Base-by-base conservation (phyloP, 345 rosid species). In the Luvunga scandens region DNA sequence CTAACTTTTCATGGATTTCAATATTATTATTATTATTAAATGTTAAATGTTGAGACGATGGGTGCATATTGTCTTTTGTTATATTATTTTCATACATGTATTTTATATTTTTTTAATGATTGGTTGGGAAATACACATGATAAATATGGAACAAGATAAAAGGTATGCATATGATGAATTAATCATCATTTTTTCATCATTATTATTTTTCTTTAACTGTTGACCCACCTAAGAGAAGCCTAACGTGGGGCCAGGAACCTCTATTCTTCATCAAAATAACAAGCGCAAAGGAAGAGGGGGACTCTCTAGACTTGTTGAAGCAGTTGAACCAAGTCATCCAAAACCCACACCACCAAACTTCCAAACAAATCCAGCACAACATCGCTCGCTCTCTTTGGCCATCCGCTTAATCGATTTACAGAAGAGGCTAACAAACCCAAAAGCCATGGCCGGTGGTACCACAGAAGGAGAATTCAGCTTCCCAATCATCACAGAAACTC, bases 381-480 rank as follows among this genome's bases (percentile, higher is more conserved):
- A 25, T 69, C 80, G 53, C 65, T 73, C 19, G 22, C 57, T 1
- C 61, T 70, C 70, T 45, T 9, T 57, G 50, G 30, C 36, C 39
- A 9, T 25, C 21, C 27, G 16, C 7, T 72, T 77, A 4, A 61
- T 70, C 73, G 7, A 24, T 42, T 69, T 77, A 68, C 42, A 72
- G 69, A 45, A 45, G 18, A 45, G 50, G 50, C 12, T 42, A 3
- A 42, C 12, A 42, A 50, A 16, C 56, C 18, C 56, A 18, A 16
- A 83, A 66, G 6, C 70, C 75, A 86, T 83, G 65, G 82, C 82
- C 45, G 1, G 18, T 13, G 13, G 50, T 13, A 59, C 80, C 6
- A 5, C 13, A 0, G 31, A 38, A 53, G 91, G 90, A 73, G 97
- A 93, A 34, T 94, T 94, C 86, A 86, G 86, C 89, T 92, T 94